These are phyloP conservation scores for Coix lacrymajobi DNA, from an alignment of 176 grass and related monocot genomes.

Conservation along the genomic window DNA sequence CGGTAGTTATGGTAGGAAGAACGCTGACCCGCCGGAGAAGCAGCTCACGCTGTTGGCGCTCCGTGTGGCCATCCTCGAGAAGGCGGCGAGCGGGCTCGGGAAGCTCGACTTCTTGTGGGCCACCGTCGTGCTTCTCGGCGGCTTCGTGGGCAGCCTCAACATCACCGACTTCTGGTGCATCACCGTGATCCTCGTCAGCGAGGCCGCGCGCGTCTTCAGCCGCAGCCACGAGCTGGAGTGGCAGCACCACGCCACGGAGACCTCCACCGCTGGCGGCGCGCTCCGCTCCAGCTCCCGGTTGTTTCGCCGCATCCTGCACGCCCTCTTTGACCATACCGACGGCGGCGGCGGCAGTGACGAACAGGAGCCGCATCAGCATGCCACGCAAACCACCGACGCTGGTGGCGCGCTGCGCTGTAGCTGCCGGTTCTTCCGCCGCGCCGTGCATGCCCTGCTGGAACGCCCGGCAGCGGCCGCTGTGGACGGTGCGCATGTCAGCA, in stretches of 20 bases:
- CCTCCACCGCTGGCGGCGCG: constrained; percentile 19
- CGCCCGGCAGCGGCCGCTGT: not conserved
- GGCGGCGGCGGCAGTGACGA: not conserved
- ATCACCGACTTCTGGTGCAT: constrained; percentile 57
- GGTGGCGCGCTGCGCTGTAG: not conserved
- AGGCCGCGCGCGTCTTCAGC: constrained; percentile 59
- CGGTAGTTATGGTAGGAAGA: not conserved
- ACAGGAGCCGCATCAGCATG: not conserved
- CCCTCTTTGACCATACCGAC: not conserved
- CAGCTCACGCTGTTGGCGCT: constrained; percentile 50
- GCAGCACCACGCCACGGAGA: constrained; percentile 37
- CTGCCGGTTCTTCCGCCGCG: not conserved
- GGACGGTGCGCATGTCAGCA: not conserved
- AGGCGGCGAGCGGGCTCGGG: constrained; percentile 43
- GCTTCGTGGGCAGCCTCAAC: constrained; percentile 24
- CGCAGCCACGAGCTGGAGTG: constrained; percentile 30
- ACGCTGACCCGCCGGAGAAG: constrained; percentile 37
- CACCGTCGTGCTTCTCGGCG: constrained; percentile 52
- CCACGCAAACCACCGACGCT: not conserved
- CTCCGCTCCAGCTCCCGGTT: constrained; percentile 29
- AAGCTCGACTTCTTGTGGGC: constrained; percentile 57
- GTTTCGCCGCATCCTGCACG: constrained; percentile 9
- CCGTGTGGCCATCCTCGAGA: constrained; percentile 52
- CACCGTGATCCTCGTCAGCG: constrained; percentile 55
- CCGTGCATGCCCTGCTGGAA: not conserved